Conservation (phyloP, 2,329 filamentous ascomycete genomes). For the Aureobasidium zeae region DNA sequence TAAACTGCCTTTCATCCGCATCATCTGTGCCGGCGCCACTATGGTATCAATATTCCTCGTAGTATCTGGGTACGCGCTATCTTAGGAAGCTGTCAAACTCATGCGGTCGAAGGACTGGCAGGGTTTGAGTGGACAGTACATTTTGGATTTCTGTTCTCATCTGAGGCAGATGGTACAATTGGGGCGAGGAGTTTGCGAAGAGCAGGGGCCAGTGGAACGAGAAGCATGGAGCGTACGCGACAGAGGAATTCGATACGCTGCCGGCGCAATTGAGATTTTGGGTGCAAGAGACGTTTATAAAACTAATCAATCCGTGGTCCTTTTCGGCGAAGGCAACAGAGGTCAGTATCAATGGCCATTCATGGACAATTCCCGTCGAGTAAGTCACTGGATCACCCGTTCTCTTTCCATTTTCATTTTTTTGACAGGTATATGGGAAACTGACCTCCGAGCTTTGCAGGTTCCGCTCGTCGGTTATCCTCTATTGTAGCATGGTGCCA, state of each 20-base stretch:
- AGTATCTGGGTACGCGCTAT: slow-evolving; percentile 52
- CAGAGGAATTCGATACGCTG: background rate
- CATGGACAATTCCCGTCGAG: slow-evolving; percentile 46
- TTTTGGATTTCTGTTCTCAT: slow-evolving; percentile 18
- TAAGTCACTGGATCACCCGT: too few species aligned
- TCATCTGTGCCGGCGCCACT: slow-evolving; percentile 41
- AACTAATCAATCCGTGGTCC: slow-evolving; percentile 13
- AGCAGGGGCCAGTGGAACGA: slow-evolving; percentile 10
- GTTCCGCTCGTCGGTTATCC: too few species aligned
- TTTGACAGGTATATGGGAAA: too few species aligned
- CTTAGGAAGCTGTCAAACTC: slow-evolving; percentile 30
- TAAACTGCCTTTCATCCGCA: slow-evolving; percentile 45
- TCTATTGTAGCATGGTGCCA: slow-evolving; percentile 42
- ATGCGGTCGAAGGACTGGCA: slow-evolving; percentile 22
- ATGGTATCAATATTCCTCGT: slow-evolving; percentile 55
- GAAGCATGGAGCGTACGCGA: slow-evolving; percentile 15
- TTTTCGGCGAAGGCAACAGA: background rate
- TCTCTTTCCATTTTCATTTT: too few species aligned
- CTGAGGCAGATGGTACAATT: slow-evolving; percentile 13
- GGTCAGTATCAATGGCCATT: slow-evolving; percentile 37
- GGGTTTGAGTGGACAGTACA: slow-evolving; percentile 19
- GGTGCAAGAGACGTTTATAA: slow-evolving; percentile 31
- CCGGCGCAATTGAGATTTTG: slow-evolving; percentile 21
- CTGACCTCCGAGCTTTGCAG: too few species aligned
- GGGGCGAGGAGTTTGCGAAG: slow-evolving; percentile 16